phyloP scores from a whole-genome alignment of 352 stramenopile species.

The Pythium rhizo-oryzae region DNA sequence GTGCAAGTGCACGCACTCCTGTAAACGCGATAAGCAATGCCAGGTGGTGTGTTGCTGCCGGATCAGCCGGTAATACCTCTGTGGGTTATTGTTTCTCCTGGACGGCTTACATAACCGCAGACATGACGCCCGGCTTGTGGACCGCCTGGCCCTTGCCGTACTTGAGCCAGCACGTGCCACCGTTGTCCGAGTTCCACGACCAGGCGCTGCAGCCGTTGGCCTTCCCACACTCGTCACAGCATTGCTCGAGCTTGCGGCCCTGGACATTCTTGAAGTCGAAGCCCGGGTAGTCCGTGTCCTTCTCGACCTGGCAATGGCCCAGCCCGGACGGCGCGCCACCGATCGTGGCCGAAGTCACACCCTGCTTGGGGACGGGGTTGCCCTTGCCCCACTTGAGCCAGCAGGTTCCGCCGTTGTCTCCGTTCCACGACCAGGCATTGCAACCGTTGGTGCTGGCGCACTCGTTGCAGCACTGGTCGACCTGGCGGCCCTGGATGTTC shows the following conservation, averaged over 20 bases:
- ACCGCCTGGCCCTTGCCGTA: neutral
- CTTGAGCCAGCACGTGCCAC: constrained; percentile 31
- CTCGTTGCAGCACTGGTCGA: constrained; percentile 32
- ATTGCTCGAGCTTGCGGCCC: too few species aligned
- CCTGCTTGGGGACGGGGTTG: neutral
- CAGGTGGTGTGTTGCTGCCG: too few species aligned
- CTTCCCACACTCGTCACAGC: too few species aligned
- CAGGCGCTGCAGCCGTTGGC: too few species aligned
- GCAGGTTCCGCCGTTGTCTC: constrained; percentile 1
- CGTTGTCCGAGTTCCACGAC: constrained; percentile 10
- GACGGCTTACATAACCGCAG: neutral
- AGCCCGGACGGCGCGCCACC: too few species aligned
- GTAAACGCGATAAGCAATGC: too few species aligned
- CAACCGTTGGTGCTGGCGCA: constrained; percentile 27
- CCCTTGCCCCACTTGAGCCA: neutral
- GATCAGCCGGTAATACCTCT: too few species aligned
- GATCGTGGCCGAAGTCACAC: neutral
- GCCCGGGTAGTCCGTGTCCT: too few species aligned
- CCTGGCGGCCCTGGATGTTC: neutral
- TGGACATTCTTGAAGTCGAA: too few species aligned
- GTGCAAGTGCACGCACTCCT: too few species aligned
- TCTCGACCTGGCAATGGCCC: too few species aligned
- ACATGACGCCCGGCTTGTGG: constrained; percentile 19
- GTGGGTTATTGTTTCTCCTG: too few species aligned
- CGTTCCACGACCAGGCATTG: constrained; percentile 17